A percentile compares a stretch with the other conserved stretches of the same genome.
Conservation (phyloP, 208 protist species). For the Naegleria fowleri region DNA sequence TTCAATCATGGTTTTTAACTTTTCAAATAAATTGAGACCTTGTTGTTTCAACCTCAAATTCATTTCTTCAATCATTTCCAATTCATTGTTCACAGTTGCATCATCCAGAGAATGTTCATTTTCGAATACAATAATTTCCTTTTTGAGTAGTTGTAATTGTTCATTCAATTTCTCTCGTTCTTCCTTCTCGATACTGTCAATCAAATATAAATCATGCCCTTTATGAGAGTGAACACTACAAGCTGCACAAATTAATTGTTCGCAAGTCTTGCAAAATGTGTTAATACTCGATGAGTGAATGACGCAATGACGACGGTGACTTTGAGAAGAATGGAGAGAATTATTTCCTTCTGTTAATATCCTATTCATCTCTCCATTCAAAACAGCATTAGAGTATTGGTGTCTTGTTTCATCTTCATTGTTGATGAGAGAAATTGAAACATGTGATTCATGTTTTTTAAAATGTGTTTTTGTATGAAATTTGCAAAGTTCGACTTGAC, state of each 20-base stretch:
- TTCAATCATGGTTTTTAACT: background rate
- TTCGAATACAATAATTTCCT: background rate
- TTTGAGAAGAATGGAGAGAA: too few species aligned
- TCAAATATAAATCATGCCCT: background rate
- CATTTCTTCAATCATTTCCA: background rate
- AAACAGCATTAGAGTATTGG: too few species aligned
- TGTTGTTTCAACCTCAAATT: background rate
- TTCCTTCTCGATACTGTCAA: background rate
- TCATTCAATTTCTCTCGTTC: background rate
- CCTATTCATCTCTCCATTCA: too few species aligned
- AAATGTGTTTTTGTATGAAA: slow-evolving; percentile 1
- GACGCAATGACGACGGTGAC: background rate
- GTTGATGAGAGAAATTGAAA: background rate
- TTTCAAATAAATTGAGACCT: background rate
- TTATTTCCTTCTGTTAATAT: too few species aligned
- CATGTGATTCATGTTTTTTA: background rate
- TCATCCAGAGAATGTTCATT: background rate
- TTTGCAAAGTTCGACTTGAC: background rate
- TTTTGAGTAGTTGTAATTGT: background rate
- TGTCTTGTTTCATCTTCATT: background rate
- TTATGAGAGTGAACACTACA: background rate
- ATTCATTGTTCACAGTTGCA: background rate
- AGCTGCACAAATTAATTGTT: background rate
- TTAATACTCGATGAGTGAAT: background rate
- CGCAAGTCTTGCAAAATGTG: background rate